Conservation (phyloP, 495 filamentous ascomycete genomes). For the Barbatosphaeria neglecta region DNA sequence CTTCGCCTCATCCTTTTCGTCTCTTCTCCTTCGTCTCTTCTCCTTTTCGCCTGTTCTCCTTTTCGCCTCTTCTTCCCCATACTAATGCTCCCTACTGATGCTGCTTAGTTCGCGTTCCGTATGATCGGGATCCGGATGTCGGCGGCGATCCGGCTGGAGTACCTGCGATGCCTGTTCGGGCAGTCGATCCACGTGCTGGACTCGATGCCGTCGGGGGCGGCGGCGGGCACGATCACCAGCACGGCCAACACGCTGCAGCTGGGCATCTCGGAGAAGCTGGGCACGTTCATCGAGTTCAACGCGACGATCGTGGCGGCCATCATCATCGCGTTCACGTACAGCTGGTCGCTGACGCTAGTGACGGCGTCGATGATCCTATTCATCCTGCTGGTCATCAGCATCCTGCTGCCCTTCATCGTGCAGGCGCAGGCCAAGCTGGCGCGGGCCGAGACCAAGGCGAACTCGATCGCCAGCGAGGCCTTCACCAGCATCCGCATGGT, state of each 20-base stretch:
- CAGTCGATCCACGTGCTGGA: slow-evolving; percentile 47
- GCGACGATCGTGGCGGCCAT: slow-evolving; percentile 49
- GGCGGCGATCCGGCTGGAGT: slow-evolving; percentile 39
- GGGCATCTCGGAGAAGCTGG: slow-evolving; percentile 54
- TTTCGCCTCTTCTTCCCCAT: too few species aligned
- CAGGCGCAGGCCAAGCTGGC: slow-evolving; percentile 32
- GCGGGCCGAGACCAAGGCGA: slow-evolving; percentile 38
- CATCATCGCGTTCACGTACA: slow-evolving; percentile 46
- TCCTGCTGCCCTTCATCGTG: slow-evolving; percentile 47
- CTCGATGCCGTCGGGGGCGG: slow-evolving; percentile 40
- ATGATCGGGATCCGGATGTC: slow-evolving; percentile 40
- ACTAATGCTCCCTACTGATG: too few species aligned
- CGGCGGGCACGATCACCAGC: slow-evolving; percentile 45
- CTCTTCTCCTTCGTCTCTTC: too few species aligned
- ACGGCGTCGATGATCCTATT: slow-evolving; percentile 47
- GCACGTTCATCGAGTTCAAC: slow-evolving; percentile 40
- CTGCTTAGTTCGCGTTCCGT: slow-evolving; percentile 28
- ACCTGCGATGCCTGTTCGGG: slow-evolving; percentile 39
- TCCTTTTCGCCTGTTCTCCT: too few species aligned
- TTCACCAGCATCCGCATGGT: slow-evolving; percentile 47
- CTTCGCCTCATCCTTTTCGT: too few species aligned
- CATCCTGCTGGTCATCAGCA: slow-evolving; percentile 39
- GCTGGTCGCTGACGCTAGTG: slow-evolving; percentile 45
- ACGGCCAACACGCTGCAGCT: slow-evolving; percentile 48
- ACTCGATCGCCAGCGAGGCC: slow-evolving; percentile 46